Evolutionary conservation across 805 yeast species (phyloP).

Genomic region (Starmera pachycereana): DNA sequence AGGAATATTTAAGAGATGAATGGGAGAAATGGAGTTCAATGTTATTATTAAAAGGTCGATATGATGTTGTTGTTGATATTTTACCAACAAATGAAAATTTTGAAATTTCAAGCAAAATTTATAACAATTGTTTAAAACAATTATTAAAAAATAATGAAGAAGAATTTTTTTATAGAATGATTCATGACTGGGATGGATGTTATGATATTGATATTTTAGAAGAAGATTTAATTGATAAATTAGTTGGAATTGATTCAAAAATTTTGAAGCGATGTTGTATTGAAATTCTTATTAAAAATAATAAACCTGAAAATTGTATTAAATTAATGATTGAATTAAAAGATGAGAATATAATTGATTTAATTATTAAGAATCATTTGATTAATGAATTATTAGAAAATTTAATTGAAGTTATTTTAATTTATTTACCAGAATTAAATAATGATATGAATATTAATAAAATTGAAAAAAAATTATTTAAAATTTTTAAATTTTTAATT

Average conservation of each 20-base stretch:
- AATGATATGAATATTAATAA: conserved; percentile 25
- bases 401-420: conserved; percentile 40
- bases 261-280: conserved; percentile 35
- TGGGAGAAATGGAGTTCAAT: conserved; percentile 61
- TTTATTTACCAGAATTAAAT: conserved; percentile 30
- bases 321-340: conserved; percentile 47
- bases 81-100: conserved; percentile 39
- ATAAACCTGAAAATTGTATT: conserved; percentile 54
- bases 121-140: conserved; percentile 34
- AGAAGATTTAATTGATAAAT: conserved; percentile 28
- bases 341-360: conserved; percentile 44
- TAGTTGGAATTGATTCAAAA: conserved; percentile 23
- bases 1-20: conserved; percentile 23
- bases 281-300: conserved; percentile 42
- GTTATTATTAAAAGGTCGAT: conserved; percentile 38
- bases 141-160: conserved; percentile 30
- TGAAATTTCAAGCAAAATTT: conserved; percentile 27
- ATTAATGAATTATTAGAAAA: conserved; percentile 35
- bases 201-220: conserved; percentile 36
- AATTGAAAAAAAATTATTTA: conserved; percentile 28
- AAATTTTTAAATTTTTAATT: conserved; percentile 44
- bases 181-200: conserved; percentile 49
- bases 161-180: conserved; percentile 25
- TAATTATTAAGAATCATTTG: conserved; percentile 55
- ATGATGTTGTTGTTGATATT: conserved; percentile 34